Evolutionary conservation across 352 stramenopile genomes (phyloP).

Genomic region (Peronosclerospora sorghi): DNA sequence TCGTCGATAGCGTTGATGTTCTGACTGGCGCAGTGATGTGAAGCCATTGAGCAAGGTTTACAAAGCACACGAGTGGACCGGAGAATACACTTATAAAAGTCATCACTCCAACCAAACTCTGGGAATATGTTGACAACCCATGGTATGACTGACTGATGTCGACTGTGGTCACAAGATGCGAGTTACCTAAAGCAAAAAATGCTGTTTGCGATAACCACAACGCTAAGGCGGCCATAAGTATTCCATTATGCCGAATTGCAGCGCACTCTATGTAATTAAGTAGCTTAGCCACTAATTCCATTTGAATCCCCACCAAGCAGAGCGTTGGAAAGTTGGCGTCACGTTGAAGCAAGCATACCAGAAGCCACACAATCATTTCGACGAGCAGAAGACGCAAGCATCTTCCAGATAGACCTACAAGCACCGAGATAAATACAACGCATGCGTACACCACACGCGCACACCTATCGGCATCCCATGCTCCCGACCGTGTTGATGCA

Average conservation of each 20-base stretch:
- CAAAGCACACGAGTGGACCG: conserved; percentile 53
- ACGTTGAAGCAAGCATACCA: conserved; percentile 51
- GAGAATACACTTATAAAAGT: conserved; percentile 72
- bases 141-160: conserved; percentile 85
- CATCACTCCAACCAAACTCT: conserved; percentile 62
- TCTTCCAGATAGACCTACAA: conserved; percentile 1
- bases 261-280: conserved; percentile 3
- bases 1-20: conserved; percentile 1
- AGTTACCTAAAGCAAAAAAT: conserved; percentile 84
- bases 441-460: conserved; percentile 40
- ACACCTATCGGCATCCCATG: conserved; percentile 23
- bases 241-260: conserved; percentile 1
- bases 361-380: conserved; percentile 54
- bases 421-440: conserved; percentile 9
- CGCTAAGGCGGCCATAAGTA: conserved; percentile 17
- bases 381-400: conserved; percentile 7
- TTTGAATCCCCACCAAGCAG: conserved; percentile 36
- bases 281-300: conserved; percentile 21
- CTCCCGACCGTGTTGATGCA: background rate
- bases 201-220: conserved; percentile 48
- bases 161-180: conserved; percentile 82
- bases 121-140: conserved; percentile 65
- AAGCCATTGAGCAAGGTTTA: conserved; percentile 36
- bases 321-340: conserved; percentile 48
- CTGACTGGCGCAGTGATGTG: background rate